These are phyloP conservation scores for Ulmus americana DNA, from an alignment of 331 rosid genomes.

Conservation along the genomic window DNA sequence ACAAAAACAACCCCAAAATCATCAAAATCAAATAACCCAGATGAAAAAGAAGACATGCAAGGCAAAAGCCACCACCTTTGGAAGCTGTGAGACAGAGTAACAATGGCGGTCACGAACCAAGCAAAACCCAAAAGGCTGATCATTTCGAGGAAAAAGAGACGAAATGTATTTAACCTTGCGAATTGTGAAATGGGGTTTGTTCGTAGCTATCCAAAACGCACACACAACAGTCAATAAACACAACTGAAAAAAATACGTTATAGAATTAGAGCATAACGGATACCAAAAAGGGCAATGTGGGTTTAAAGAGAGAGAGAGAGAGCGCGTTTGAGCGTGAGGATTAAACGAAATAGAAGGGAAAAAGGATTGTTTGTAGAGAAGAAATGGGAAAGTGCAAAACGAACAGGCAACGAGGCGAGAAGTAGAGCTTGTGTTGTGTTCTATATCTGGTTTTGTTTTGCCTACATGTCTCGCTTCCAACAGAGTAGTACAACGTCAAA, in stretches of 20 bases:
- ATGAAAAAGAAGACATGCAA: conserved; percentile 32
- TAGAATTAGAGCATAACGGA: not conserved
- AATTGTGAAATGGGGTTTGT: not conserved
- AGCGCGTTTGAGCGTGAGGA: not conserved
- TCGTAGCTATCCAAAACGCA: conserved; percentile 7
- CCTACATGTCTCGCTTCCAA: conserved; percentile 22
- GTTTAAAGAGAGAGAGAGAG: conserved; percentile 15
- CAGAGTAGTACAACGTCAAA: conserved; percentile 13
- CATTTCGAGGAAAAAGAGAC: conserved; percentile 2
- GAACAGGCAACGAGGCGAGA: conserved; percentile 11
- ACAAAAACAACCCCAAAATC: conserved; percentile 11
- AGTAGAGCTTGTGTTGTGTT: not conserved
- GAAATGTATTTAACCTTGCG: not conserved
- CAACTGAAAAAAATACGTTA: not conserved
- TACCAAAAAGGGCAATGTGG: conserved; percentile 21
- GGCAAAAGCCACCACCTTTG: conserved; percentile 2
- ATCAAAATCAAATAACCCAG: not conserved
- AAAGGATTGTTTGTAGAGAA: not conserved
- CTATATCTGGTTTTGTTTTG: conserved; percentile 20
- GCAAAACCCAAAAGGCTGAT: not conserved
- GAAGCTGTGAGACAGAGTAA: not conserved
- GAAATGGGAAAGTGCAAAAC: conserved; percentile 9
- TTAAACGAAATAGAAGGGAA: not conserved
- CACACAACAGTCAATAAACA: conserved; percentile 1
- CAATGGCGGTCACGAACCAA: not conserved